phyloP scores from a whole-genome alignment of 176 grass and related monocot species.

The Oryza meridionalis region DNA sequence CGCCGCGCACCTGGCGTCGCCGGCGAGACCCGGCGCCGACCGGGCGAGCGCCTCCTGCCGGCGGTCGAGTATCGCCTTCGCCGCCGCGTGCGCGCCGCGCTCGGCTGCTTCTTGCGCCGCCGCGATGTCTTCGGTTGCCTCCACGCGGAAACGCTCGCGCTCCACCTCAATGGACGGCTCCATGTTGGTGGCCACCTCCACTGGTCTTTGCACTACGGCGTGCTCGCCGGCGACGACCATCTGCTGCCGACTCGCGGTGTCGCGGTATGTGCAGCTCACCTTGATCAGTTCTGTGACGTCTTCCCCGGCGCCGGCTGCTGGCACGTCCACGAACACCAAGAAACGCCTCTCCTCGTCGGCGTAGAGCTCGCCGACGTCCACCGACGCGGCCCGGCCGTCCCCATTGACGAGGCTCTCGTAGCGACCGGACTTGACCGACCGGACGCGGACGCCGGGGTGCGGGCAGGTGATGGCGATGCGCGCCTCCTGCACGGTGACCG shows the following conservation, averaged over 20 bases:
- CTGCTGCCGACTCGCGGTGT: slow-evolving; percentile 13
- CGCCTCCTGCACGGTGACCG: slow-evolving; percentile 50
- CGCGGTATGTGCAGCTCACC: slow-evolving; percentile 15
- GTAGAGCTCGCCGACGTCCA: too few species aligned
- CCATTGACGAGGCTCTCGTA: too few species aligned
- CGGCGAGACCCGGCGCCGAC: not conserved
- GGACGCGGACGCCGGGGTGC: slow-evolving; percentile 41
- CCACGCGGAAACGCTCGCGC: slow-evolving; percentile 45
- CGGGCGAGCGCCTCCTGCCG: not conserved
- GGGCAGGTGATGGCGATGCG: slow-evolving; percentile 33
- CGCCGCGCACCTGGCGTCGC: slow-evolving; percentile 30
- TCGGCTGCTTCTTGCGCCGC: slow-evolving; percentile 49
- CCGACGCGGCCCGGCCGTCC: too few species aligned
- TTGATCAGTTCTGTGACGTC: too few species aligned
- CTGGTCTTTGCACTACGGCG: slow-evolving; percentile 26
- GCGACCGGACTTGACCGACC: slow-evolving; percentile 36
- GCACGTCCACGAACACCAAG: too few species aligned
- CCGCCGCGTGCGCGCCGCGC: slow-evolving; percentile 18
- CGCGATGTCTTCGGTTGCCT: slow-evolving; percentile 48
- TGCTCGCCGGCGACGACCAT: slow-evolving; percentile 14
- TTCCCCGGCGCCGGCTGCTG: too few species aligned
- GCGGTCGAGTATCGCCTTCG: slow-evolving; percentile 43
- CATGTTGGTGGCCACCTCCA: not conserved
- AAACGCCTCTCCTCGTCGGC: too few species aligned
- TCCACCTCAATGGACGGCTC: slow-evolving; percentile 51